Evolutionary conservation across 192 early-diverging fungal genomes (phyloP).

Genomic region (Coemansia sp.): DNA sequence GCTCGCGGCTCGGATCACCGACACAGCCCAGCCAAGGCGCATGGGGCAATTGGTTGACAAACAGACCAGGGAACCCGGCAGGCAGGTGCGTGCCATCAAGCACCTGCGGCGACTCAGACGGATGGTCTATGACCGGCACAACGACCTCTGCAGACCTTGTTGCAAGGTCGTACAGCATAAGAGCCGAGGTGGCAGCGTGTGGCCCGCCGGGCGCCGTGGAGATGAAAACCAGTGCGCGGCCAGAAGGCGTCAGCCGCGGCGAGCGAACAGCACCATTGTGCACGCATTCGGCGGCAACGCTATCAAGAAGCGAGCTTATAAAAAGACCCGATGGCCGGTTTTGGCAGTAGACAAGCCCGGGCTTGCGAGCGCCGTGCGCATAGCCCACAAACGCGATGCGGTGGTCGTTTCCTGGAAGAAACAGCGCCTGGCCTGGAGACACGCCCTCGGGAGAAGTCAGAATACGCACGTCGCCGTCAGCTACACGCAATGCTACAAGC

Average conservation of each 20-base stretch:
- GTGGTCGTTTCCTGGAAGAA: constrained; percentile 33
- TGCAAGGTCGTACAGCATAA: constrained; percentile 47
- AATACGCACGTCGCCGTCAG: constrained; percentile 30
- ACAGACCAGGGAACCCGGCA: constrained; percentile 71
- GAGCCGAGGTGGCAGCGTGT: constrained; percentile 64
- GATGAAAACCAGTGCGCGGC: constrained; percentile 60
- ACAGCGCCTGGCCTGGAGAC: constrained; percentile 56
- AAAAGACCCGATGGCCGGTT: constrained; percentile 68
- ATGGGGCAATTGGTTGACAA: constrained; percentile 59
- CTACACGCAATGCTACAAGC: constrained; percentile 60
- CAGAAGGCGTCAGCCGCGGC: constrained; percentile 63
- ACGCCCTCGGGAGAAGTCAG: constrained; percentile 18
- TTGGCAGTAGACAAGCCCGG: constrained; percentile 68
- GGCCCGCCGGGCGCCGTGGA: constrained; percentile 66
- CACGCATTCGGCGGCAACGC: constrained; percentile 36
- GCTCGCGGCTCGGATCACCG: constrained; percentile 2
- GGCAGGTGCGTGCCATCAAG: constrained; percentile 30
- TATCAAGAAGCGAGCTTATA: constrained; percentile 36
- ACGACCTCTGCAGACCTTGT: constrained; percentile 4
- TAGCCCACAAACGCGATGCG: constrained; percentile 71
- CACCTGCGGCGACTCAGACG: constrained; percentile 13
- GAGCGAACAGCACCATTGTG: constrained; percentile 56
- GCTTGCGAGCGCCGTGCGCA: constrained; percentile 56
- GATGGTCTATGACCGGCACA: constrained; percentile 26
- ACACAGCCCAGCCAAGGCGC: constrained; percentile 29